Evolutionary conservation across 371 early-diverging fungal species (phyloP).

Genomic region (Saksenaea vasiformis): DNA sequence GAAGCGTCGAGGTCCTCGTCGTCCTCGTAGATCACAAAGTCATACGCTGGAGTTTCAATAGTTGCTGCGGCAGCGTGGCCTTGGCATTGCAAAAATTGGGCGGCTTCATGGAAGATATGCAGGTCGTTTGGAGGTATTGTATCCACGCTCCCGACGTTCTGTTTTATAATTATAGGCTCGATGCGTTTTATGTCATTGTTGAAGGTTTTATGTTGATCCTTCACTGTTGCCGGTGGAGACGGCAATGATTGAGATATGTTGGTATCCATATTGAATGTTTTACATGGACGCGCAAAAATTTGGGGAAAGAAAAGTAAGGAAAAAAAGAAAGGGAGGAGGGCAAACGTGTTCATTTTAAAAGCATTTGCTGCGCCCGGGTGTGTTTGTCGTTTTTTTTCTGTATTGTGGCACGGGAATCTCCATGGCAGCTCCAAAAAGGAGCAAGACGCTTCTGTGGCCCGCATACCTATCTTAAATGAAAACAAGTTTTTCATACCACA

Average conservation of each 20-base stretch:
- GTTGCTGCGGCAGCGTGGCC: slow-evolving; percentile 10
- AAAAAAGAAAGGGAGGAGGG: neutral
- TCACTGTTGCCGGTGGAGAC: neutral
- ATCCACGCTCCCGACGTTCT: neutral
- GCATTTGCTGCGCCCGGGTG: neutral
- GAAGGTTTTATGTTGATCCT: neutral
- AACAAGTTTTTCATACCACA: neutral
- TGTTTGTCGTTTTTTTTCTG: neutral
- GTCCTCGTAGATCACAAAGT: neutral
- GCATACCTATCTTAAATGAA: neutral
- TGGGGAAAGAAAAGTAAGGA: neutral
- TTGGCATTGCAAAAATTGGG: neutral
- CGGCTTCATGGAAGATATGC: neutral
- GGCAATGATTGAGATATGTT: neutral
- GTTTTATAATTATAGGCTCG: neutral
- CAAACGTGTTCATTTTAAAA: neutral
- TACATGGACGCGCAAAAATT: slow-evolving; percentile 1
- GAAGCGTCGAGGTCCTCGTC: neutral
- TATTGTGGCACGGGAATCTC: slow-evolving; percentile 2
- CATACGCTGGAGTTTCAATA: neutral
- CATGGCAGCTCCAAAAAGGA: neutral
- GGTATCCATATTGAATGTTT: slow-evolving; percentile 1
- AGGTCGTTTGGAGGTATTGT: neutral
- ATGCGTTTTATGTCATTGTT: neutral
- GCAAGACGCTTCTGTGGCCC: neutral